Percentiles rank a stretch among this genome's conserved stretches.
These are phyloP conservation scores for Neoboletus brunneissimus DNA, from an alignment of 768 basidiomycete species.

Conservation along the genomic window DNA sequence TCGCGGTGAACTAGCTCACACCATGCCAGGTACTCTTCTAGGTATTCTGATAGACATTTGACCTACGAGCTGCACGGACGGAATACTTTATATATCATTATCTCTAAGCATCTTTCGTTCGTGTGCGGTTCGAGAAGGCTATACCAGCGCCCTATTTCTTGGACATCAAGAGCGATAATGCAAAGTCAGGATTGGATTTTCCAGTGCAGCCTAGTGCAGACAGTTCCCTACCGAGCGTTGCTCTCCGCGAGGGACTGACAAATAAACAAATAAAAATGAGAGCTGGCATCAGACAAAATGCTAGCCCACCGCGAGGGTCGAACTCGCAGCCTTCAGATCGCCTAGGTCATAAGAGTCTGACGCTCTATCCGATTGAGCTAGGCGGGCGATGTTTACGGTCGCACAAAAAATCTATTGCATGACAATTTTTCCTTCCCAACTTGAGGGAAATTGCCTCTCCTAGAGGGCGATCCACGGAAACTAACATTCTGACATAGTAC, in stretches of 20 bases:
- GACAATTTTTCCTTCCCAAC: neutral
- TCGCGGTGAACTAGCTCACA: conserved; percentile 1
- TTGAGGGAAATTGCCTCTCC: neutral
- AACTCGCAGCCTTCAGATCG: conserved; percentile 63
- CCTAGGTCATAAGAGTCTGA: conserved; percentile 55
- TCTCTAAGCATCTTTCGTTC: conserved; percentile 1
- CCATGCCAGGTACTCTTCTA: neutral
- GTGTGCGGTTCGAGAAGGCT: neutral
- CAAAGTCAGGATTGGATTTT: neutral
- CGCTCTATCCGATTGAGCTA: conserved; percentile 70
- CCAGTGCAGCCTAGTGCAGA: neutral
- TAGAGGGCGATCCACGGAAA: neutral
- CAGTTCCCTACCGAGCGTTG: neutral
- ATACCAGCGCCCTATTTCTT: neutral
- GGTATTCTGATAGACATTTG: conserved; percentile 4
- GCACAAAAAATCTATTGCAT: no score
- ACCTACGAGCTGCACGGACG: conserved; percentile 12
- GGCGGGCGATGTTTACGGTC: conserved; percentile 38
- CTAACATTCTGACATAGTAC: neutral
- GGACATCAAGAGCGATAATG: neutral
- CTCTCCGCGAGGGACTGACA: neutral
- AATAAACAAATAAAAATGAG: neutral
- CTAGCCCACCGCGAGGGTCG: conserved; percentile 63
- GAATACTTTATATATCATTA: conserved; percentile 25
- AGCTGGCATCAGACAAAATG: conserved; percentile 11